These are phyloP conservation scores for Lodderomyces parapsilosis DNA, from an alignment of 1,139 yeast genomes.

Conservation along the genomic window DNA sequence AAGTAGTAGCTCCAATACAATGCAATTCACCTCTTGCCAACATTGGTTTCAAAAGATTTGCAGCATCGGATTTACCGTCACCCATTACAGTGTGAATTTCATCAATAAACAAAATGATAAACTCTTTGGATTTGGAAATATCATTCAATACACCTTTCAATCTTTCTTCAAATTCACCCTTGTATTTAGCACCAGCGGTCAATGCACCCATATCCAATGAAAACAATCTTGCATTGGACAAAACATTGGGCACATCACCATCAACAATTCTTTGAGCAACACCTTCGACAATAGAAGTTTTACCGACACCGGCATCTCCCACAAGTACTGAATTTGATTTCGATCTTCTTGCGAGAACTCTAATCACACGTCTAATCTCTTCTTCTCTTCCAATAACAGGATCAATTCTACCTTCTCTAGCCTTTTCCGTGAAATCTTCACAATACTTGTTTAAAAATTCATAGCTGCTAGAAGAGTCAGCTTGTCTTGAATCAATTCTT, in stretches of 20 bases:
- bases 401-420: constrained; percentile 90
- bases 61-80: constrained; percentile 92
- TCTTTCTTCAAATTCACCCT: constrained; percentile 98
- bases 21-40: constrained; percentile 94
- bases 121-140: constrained; percentile 80
- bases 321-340: constrained; percentile 94
- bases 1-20: constrained; percentile 98
- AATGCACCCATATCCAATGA: constrained; percentile 93
- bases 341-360: constrained; percentile 92
- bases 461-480: constrained; percentile 81
- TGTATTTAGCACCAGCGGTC: constrained; percentile 97
- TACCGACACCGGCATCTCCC: constrained; percentile 99
- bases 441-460: constrained; percentile 91
- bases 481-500: constrained; percentile 89
- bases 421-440: constrained; percentile 87
- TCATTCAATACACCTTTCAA: constrained; percentile 94
- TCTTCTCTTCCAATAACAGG: constrained; percentile 99
- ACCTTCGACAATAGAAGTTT: constrained; percentile 96
- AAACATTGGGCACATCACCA: constrained; percentile 88
- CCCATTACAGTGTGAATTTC: constrained; percentile 99
- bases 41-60: constrained; percentile 94
- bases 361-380: constrained; percentile 90
- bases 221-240: constrained; percentile 76
- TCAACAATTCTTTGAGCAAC: constrained; percentile 97
- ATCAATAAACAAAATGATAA: constrained; percentile 89